Percentiles rank a stretch among this genome's conserved stretches.
Conservation (phyloP, 2,329 filamentous ascomycete genomes). For the Emergomyces pasteurianus region DNA sequence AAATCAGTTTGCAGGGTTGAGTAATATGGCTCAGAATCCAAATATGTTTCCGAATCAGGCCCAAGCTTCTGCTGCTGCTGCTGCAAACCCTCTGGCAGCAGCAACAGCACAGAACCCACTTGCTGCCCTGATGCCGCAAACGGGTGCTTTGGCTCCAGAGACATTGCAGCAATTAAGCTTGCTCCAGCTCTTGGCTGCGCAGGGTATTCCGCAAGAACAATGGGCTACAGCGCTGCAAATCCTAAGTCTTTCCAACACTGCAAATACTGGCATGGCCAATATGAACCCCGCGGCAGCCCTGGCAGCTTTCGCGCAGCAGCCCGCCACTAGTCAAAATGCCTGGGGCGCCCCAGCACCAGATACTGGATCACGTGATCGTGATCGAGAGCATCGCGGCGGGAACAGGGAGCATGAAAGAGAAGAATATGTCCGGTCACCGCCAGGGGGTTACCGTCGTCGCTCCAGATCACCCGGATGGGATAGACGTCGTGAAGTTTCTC, state of each 20-base stretch:
- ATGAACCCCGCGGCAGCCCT: slow-evolving; percentile 25
- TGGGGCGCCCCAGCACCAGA: slow-evolving; percentile 20
- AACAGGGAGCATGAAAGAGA: not conserved
- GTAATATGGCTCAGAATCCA: slow-evolving; percentile 28
- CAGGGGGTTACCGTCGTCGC: slow-evolving; percentile 51
- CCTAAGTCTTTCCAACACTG: slow-evolving; percentile 30
- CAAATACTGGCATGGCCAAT: slow-evolving; percentile 20
- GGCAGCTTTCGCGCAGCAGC: slow-evolving; percentile 32
- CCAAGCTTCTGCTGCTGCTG: slow-evolving; percentile 19
- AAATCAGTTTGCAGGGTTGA: slow-evolving; percentile 37
- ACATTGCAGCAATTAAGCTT: slow-evolving; percentile 60
- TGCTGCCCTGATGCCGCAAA: slow-evolving; percentile 32
- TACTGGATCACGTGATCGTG: slow-evolving; percentile 22
- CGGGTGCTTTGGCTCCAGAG: slow-evolving; percentile 27
- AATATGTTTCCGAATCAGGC: slow-evolving; percentile 27
- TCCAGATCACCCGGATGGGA: slow-evolving; percentile 69
- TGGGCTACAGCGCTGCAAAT: slow-evolving; percentile 50
- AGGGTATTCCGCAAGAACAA: slow-evolving; percentile 67
- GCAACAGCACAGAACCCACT: slow-evolving; percentile 24
- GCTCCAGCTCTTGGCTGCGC: slow-evolving; percentile 61
- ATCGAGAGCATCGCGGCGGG: slow-evolving; percentile 42
- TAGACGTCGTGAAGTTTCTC: slow-evolving; percentile 56
- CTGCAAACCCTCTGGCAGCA: slow-evolving; percentile 29
- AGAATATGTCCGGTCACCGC: slow-evolving; percentile 51
- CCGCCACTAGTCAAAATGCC: slow-evolving; percentile 9